Conservation (phyloP, 1,284 basidiomycete genomes). For the Boletus sp. region DNA sequence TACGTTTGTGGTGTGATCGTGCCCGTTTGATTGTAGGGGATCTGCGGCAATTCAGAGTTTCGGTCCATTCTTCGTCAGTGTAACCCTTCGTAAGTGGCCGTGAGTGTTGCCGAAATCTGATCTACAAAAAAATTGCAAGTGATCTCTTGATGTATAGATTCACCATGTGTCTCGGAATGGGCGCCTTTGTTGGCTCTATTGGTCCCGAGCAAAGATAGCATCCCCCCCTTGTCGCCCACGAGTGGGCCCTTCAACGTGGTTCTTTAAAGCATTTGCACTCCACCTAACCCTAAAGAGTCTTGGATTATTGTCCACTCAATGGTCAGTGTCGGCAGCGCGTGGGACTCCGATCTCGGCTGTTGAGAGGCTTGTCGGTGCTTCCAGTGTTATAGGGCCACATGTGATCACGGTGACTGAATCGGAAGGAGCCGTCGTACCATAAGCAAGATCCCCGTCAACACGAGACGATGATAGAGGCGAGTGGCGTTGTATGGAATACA, state of each 20-base stretch:
- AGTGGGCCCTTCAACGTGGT: constrained; percentile 5
- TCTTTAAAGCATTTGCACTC: background rate
- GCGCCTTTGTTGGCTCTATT: constrained; percentile 8
- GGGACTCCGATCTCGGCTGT: constrained; percentile 22
- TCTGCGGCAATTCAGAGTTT: background rate
- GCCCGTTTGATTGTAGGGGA: background rate
- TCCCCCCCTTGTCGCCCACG: background rate
- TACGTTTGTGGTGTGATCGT: constrained; percentile 18
- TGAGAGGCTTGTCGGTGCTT: background rate
- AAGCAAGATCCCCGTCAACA: constrained; percentile 14
- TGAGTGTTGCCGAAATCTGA: constrained; percentile 7
- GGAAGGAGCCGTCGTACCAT: constrained; percentile 4
- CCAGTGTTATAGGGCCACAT: constrained; percentile 8
- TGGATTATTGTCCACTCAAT: background rate
- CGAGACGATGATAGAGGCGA: constrained; percentile 21
- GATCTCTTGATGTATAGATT: constrained; percentile 2
- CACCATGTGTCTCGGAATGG: constrained; percentile 13
- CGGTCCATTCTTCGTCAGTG: background rate
- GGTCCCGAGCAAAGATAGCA: constrained; percentile 9
- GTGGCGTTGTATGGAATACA: constrained; percentile 17
- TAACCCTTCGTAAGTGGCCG: constrained; percentile 5
- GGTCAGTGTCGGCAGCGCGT: constrained; percentile 25
- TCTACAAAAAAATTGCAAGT: constrained; percentile 8
- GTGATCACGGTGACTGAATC: constrained; percentile 15
- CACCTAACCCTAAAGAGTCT: constrained; percentile 1